A percentile compares a stretch with the other conserved stretches of the same genome.
phyloP scores from a whole-genome alignment of 1,284 basidiomycete genomes.

The Grifola frondosa region DNA sequence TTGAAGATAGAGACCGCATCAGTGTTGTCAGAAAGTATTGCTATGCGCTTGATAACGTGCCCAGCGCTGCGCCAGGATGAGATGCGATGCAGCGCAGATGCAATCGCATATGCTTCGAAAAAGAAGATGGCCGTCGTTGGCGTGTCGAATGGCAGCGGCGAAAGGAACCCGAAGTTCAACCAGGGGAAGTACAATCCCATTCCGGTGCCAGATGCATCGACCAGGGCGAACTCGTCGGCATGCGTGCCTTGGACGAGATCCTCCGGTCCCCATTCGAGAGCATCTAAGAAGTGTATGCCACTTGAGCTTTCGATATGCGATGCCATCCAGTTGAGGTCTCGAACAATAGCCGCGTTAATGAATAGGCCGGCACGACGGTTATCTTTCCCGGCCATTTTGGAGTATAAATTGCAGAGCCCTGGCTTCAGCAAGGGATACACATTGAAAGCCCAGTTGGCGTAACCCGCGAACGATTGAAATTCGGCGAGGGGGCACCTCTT shows the following conservation, averaged over 20 bases:
- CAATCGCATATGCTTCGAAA: conserved; percentile 9
- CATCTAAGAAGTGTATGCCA: not conserved
- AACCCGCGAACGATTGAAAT: conserved; percentile 34
- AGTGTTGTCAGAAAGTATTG: conserved; percentile 26
- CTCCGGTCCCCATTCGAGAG: not conserved
- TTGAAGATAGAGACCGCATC: conserved; percentile 28
- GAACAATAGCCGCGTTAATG: conserved; percentile 28
- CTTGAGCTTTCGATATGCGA: not conserved
- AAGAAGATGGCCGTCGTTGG: conserved; percentile 7
- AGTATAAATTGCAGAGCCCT: conserved; percentile 32
- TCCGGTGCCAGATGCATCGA: not conserved
- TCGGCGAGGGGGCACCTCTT: conserved; percentile 21
- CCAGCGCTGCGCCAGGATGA: not conserved
- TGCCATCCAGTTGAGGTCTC: conserved; percentile 32
- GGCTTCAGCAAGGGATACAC: conserved; percentile 36
- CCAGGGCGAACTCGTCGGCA: conserved; percentile 2
- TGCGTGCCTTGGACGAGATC: not conserved
- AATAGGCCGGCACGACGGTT: conserved; percentile 17
- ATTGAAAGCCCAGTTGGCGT: conserved; percentile 43
- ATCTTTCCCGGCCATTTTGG: conserved; percentile 33
- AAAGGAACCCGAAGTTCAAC: not conserved
- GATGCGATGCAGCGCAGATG: conserved; percentile 6
- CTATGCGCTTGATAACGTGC: conserved; percentile 3
- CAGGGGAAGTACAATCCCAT: conserved; percentile 9
- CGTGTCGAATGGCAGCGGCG: not conserved